Evolutionary conservation across 1,139 yeast genomes (phyloP), one percentile per base, ranked within the genome.

Genomic region (Blastobotrys capitulatus): DNA sequence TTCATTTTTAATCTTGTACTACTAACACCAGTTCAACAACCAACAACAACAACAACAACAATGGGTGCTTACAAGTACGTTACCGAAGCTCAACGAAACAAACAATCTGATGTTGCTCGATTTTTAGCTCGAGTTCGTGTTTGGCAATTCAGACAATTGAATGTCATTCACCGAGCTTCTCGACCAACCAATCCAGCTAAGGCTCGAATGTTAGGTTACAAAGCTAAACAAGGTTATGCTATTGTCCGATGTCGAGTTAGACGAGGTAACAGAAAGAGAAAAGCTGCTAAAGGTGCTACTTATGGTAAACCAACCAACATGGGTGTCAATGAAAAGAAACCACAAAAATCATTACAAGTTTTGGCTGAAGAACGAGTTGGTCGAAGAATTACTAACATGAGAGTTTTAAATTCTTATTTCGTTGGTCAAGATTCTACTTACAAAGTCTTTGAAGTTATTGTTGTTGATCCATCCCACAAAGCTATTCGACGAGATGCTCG

Each of bases 271-370:
- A 90, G 98, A 85, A 92, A 92, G 96, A 88, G 96, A 82, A 97
- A 97, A 70, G 97, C 86, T 71, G 90, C 95, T 80, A 92, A 92
- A 92, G 98, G 98, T 86, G 97, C 97, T 70, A 92, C 97, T 74
- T 90, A 90, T 85, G 98, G 98, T 87, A 92, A 92, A 86, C 98
- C 98, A 84, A 92, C 98, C 82, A 92, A 92, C 95, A 96, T 88
- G 82, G 98, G 98, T 87, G 94, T 92, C 67, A 83, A 83, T 83
- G 97, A 92, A 78, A 87, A 92, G 81, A 92, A 92, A 82, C 90
- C 89, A 95, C 98, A 92, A 83, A 88, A 94, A 79, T 85, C 97
- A 61, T 81, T 88, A 76, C 88, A 95, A 78, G 80, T 96, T 66
- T 90, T 96, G 68, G 98, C 98, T 69, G 98, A 92, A 80, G 98